Evolutionary conservation across 2,329 filamentous ascomycete species (phyloP), one percentile per base, ranked within the genome.

Genomic region (Arthrobotrys conoides): DNA sequence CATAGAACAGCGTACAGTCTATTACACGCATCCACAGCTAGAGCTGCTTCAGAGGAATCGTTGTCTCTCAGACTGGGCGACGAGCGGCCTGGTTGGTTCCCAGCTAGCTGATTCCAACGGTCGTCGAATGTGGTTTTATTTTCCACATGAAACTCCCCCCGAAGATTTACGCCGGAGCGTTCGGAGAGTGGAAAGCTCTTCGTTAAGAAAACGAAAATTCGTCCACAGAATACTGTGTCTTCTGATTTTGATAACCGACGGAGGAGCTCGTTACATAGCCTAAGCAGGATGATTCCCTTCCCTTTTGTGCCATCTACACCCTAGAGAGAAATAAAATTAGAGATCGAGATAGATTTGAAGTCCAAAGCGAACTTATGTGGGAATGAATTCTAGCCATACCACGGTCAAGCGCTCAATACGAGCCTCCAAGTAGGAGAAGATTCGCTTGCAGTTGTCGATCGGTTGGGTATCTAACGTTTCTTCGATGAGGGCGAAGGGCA

Each of bases 171-270:
- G 0, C 96, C 97, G 84, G 96, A 98, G 84, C 95, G 96, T 85
- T 99, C 96, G 36, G 95, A 95, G 0, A 99, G 87, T 0, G 96
- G 96, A 83, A 99, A 98, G 84, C 94, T 97, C 84, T 99, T 96
- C 84, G 98, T 99, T 83, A 99, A 90, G 84, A 97, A 99, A 80
- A 99, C 97, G 84, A 98, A 98, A 27, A 99, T 96, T 46, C 96
- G 90, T 16, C 96, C 96, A 83, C 96, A 99, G 83, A 99, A 99
- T 0, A 96, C 94, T 0, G 96, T 96, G 84, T 99, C 76, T 66
- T 79, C 76, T 12, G 76, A 79, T 55, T 79, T 79, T 8, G 76
- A 79, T 33, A 79, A 27, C 6, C 70, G 65, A 20, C 76, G 76
- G 16, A 79, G 65, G 22, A 79, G 71, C 24, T 79, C 76, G 30